Conservation (phyloP, 495 filamentous ascomycete species). For the Lasiosphaeria miniovina region DNA sequence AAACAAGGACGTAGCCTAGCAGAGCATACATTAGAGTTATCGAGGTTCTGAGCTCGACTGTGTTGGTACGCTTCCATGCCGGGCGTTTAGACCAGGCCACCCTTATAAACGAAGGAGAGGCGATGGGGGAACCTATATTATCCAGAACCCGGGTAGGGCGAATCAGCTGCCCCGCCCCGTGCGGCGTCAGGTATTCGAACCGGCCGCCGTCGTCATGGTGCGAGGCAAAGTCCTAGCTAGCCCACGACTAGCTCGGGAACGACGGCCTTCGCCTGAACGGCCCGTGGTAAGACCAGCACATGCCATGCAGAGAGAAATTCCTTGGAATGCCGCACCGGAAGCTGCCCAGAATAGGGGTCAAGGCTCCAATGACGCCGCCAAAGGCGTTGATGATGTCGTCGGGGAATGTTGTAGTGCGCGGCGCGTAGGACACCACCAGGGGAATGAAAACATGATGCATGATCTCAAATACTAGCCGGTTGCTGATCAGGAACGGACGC, state of each 20-base stretch:
- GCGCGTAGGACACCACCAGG: not conserved
- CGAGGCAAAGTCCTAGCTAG: not conserved
- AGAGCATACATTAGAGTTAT: too few species aligned
- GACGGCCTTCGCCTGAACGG: not conserved
- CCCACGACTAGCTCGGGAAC: constrained; percentile 4
- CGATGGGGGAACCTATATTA: not conserved
- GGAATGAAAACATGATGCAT: not conserved
- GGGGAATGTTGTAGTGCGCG: not conserved
- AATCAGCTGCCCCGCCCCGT: not conserved
- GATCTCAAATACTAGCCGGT: not conserved
- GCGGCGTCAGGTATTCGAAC: not conserved
- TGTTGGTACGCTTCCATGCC: too few species aligned
- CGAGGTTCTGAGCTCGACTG: too few species aligned
- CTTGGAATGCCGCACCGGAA: not conserved
- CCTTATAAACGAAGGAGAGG: too few species aligned
- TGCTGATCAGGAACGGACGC: not conserved
- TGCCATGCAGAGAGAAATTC: not conserved
- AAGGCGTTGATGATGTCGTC: not conserved
- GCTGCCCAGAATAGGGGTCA: not conserved
- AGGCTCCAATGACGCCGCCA: not conserved
- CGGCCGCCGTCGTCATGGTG: not conserved
- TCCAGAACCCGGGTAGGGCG: not conserved
- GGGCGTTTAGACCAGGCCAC: too few species aligned
- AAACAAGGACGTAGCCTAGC: too few species aligned
- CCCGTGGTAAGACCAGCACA: not conserved